phyloP scores from a whole-genome alignment of 2,329 filamentous ascomycete genomes.

The Sclerotinia subarctica region DNA sequence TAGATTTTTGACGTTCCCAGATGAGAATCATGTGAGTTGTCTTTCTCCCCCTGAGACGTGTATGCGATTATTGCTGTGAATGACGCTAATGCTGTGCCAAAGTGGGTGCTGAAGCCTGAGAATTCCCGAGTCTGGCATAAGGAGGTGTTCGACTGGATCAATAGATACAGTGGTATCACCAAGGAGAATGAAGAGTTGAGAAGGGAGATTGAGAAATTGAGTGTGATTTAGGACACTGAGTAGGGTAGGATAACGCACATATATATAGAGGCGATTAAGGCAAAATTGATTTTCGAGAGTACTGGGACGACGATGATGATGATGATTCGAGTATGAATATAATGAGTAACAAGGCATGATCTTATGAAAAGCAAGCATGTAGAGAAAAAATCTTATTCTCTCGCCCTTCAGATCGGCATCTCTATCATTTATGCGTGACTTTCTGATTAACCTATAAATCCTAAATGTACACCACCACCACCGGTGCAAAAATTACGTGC shows the following conservation, averaged over 20 bases:
- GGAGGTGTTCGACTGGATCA: slow-evolving; percentile 77
- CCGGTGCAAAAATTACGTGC: background rate
- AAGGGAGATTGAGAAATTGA: slow-evolving; percentile 21
- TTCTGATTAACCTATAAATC: background rate
- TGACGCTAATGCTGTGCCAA: slow-evolving; percentile 16
- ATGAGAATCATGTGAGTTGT: slow-evolving; percentile 58
- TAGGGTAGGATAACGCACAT: background rate
- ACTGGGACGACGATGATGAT: background rate
- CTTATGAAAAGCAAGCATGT: background rate
- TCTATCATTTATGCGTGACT: slow-evolving; percentile 1
- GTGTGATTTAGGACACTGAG: slow-evolving; percentile 7
- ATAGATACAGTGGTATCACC: slow-evolving; percentile 55
- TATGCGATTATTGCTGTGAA: background rate
- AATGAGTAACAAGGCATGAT: background rate
- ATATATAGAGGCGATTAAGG: background rate
- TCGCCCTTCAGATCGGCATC: background rate
- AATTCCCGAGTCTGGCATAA: slow-evolving; percentile 89
- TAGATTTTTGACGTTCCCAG: slow-evolving; percentile 63
- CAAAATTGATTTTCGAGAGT: background rate
- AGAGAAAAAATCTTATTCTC: background rate
- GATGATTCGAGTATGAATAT: background rate
- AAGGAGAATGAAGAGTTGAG: slow-evolving; percentile 29
- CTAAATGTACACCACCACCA: background rate
- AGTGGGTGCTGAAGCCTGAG: slow-evolving; percentile 87
- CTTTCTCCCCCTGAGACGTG: background rate